Conservation (phyloP, 2,329 filamentous ascomycete species). For the Colletotrichum lupini region DNA sequence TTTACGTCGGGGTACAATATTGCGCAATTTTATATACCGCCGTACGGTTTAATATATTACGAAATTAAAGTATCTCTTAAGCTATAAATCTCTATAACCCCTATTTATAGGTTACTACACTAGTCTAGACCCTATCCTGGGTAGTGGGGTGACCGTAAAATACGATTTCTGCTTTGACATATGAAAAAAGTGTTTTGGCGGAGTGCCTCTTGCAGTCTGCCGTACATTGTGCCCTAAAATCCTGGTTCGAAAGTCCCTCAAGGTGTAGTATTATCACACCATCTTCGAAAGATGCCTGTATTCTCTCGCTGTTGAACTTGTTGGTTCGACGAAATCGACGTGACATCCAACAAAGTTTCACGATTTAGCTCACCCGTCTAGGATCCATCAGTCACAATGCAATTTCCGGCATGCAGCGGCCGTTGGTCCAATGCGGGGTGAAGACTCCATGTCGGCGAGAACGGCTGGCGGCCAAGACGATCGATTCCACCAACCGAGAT, state of each 20-base stretch:
- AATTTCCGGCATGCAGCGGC: slow-evolving; percentile 2
- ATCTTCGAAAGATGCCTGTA: not conserved
- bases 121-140: no score
- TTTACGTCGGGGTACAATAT: no score
- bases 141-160: no score
- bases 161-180: no score
- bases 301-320: not conserved
- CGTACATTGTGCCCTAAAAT: not conserved
- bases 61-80: no score
- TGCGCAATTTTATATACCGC: no score
- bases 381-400: not conserved
- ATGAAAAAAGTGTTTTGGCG: no score
- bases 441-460: not conserved
- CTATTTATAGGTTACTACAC: no score
- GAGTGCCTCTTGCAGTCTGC: no score
- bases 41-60: no score
- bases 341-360: not conserved
- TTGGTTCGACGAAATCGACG: not conserved
- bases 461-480: not conserved
- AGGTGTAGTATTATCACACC: not conserved
- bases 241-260: not conserved
- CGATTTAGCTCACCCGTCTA: not conserved
- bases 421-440: not conserved
- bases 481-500: not conserved
- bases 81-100: no score